These are phyloP conservation scores for Austroboletus eburneus DNA, from an alignment of 768 basidiomycete species.

Conservation along the genomic window DNA sequence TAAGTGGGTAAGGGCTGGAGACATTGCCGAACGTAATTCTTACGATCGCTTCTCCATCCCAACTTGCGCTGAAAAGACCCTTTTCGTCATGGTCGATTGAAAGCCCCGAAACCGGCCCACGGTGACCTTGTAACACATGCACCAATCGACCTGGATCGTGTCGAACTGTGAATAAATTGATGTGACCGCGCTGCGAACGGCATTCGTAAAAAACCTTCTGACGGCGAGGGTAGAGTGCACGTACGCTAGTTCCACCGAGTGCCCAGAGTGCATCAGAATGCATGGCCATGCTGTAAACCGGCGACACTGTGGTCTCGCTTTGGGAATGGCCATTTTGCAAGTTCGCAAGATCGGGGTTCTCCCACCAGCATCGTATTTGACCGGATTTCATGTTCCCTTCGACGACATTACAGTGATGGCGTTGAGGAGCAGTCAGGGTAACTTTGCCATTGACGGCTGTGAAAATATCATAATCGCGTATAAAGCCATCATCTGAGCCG, in stretches of 20 bases:
- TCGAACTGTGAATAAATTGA: slow-evolving; percentile 89
- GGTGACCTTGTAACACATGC: slow-evolving; percentile 64
- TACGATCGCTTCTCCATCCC: slow-evolving; percentile 89
- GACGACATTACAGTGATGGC: slow-evolving; percentile 85
- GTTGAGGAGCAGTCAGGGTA: slow-evolving; percentile 82
- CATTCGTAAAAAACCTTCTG: slow-evolving; percentile 15
- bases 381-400: slow-evolving; percentile 91
- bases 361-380: slow-evolving; percentile 88
- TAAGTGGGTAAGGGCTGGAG: slow-evolving; percentile 4
- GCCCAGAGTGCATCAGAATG: slow-evolving; percentile 94
- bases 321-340: slow-evolving; percentile 24
- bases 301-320: slow-evolving; percentile 51
- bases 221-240: slow-evolving; percentile 29
- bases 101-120: slow-evolving; percentile 81
- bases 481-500: slow-evolving; percentile 90
- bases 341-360: slow-evolving; percentile 45
- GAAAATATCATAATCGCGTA: slow-evolving; percentile 91
- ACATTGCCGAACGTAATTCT: slow-evolving; percentile 28
- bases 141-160: slow-evolving; percentile 83
- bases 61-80: slow-evolving; percentile 84
- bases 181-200: slow-evolving; percentile 66
- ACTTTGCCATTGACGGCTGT: slow-evolving; percentile 82
- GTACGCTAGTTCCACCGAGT: slow-evolving; percentile 80
- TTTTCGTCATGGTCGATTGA: slow-evolving; percentile 78
- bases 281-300: slow-evolving; percentile 88